Conservation (phyloP, 129 eudicot genomes). For the Arctium lappa region DNA sequence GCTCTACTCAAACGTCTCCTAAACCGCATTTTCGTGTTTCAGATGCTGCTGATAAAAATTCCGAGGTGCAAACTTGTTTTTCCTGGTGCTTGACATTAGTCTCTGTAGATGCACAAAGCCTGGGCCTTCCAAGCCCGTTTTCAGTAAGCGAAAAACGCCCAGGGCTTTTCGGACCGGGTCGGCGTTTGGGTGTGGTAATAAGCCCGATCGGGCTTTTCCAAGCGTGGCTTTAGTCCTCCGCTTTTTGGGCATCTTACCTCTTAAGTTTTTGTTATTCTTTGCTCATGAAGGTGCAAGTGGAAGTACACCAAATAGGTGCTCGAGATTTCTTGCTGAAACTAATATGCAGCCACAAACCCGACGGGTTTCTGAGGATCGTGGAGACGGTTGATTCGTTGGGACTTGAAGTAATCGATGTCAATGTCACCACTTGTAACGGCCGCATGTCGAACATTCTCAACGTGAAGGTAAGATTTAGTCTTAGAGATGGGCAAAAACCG, state of each 20-base stretch:
- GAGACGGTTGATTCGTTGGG: slow-evolving; percentile 49
- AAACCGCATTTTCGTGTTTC: slow-evolving; percentile 3
- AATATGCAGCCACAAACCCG: slow-evolving; percentile 35
- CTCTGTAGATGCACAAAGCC: too few species aligned
- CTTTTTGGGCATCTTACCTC: neutral
- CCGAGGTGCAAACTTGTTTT: slow-evolving; percentile 32
- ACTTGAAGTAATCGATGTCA: slow-evolving; percentile 50
- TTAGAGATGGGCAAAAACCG: too few species aligned
- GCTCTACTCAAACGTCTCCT: neutral
- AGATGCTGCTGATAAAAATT: slow-evolving; percentile 10
- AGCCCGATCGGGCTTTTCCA: neutral
- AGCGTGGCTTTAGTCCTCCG: neutral
- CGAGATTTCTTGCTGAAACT: slow-evolving; percentile 47
- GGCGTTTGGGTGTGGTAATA: too few species aligned
- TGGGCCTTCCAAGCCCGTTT: neutral
- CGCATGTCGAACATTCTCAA: slow-evolving; percentile 43
- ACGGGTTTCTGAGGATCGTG: slow-evolving; percentile 49
- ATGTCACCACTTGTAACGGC: slow-evolving; percentile 50
- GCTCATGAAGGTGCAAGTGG: slow-evolving; percentile 48
- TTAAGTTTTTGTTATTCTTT: neutral
- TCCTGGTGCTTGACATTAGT: neutral
- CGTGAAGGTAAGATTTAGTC: slow-evolving; percentile 41
- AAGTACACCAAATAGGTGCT: slow-evolving; percentile 43
- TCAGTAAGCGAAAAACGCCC: neutral
- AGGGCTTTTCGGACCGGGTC: neutral